These are phyloP conservation scores for Conticribra guillardii DNA, from an alignment of 108 stramenopile species.

Conservation along the genomic window DNA sequence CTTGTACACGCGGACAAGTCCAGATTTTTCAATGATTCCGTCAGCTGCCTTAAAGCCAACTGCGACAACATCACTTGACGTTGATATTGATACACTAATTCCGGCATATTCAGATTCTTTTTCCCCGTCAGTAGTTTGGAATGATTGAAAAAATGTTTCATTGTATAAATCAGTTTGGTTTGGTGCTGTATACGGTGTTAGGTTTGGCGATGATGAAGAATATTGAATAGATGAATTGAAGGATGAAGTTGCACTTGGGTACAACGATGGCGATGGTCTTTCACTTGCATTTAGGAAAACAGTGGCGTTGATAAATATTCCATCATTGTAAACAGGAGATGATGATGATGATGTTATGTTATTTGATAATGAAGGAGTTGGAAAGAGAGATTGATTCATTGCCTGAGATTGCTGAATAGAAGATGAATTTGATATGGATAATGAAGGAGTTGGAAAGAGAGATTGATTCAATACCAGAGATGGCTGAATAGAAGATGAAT, in stretches of 20 bases:
- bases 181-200: neutral
- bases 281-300: no score
- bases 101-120: conserved; percentile 28
- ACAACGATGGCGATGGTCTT: neutral
- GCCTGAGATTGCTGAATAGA: neutral
- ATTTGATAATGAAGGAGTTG: no score
- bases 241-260: conserved; percentile 4
- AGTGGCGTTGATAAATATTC: no score
- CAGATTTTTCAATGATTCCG: conserved; percentile 8
- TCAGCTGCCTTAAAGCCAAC: conserved; percentile 33
- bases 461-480: neutral
- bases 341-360: no score
- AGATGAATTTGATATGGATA: neutral
- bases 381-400: no score
- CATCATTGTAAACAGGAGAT: no score
- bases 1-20: conserved; percentile 34
- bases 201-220: neutral
- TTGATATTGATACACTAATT: conserved; percentile 17
- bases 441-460: no score
- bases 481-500: conserved; percentile 1
- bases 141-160: neutral
- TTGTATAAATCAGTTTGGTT: neutral
- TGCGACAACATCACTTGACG: conserved; percentile 25
- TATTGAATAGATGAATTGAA: neutral
- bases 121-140: conserved; percentile 16